Percentiles rank a stretch among this genome's conserved stretches.
phyloP scores from a whole-genome alignment of 2,329 filamentous ascomycete species.

The Arthroderma sp. region DNA sequence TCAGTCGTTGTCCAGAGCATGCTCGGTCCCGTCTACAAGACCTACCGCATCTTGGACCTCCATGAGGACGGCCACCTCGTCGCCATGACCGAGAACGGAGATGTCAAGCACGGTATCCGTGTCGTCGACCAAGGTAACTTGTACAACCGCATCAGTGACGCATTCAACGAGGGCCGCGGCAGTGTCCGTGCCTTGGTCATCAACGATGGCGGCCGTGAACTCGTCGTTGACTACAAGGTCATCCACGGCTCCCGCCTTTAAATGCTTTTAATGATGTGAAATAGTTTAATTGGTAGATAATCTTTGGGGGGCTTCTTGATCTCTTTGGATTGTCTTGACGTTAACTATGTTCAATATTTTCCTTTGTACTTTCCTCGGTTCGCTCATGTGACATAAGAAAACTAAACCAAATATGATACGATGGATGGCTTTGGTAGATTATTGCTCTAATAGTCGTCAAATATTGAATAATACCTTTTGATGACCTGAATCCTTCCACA shows the following conservation, averaged over 20 bases:
- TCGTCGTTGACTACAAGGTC: conserved; percentile 98
- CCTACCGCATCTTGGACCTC: conserved; percentile 98
- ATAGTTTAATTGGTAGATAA: no score
- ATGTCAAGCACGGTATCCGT: conserved; percentile 90
- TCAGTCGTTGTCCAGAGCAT: conserved; percentile 98
- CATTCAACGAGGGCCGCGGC: conserved; percentile 85
- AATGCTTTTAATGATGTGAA: conserved; percentile 9
- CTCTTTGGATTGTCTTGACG: background rate
- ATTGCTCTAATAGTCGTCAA: no score
- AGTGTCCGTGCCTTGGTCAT: conserved; percentile 92
- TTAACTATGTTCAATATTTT: no score
- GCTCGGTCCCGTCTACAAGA: conserved; percentile 99
- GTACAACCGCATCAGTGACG: conserved; percentile 62
- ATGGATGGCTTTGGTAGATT: no score
- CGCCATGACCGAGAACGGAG: conserved; percentile 97
- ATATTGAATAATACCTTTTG: no score
- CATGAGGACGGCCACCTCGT: conserved; percentile 69
- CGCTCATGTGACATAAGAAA: no score
- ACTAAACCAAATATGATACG: no score
- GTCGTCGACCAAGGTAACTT: conserved; percentile 94
- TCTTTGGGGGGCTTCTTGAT: background rate
- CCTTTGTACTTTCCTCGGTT: no score
- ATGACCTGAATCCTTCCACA: no score
- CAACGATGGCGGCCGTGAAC: conserved; percentile 81
- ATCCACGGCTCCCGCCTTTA: conserved; percentile 66